A percentile compares a stretch with the other conserved stretches of the same genome.
These are phyloP conservation scores for Trichoderma gracile DNA, from an alignment of 2,329 filamentous ascomycete genomes.

Conservation along the genomic window DNA sequence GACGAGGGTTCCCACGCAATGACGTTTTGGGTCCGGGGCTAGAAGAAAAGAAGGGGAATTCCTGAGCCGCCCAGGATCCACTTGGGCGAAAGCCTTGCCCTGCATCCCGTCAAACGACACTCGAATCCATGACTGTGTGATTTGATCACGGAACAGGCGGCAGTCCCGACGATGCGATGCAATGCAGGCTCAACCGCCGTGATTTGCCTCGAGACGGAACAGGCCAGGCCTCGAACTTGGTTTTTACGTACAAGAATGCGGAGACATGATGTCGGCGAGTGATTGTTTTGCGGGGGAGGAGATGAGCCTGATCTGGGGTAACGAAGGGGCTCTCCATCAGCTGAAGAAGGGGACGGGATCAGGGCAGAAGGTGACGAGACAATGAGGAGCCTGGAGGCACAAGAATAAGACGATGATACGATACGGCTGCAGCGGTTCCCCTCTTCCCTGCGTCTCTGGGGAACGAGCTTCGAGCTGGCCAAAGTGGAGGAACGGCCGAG, in stretches of 20 bases:
- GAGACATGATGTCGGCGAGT: constrained; percentile 14
- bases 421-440: no score
- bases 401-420: no score
- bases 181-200: neutral
- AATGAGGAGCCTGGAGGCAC: neutral
- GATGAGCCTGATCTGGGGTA: constrained; percentile 14
- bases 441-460: neutral
- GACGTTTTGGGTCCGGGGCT: constrained; percentile 21
- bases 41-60: constrained; percentile 4
- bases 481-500: constrained; percentile 13
- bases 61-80: constrained; percentile 8
- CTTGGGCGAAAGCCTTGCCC: constrained; percentile 15
- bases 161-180: neutral
- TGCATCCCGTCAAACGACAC: neutral
- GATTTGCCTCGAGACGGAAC: constrained; percentile 2
- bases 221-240: constrained; percentile 6
- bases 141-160: constrained; percentile 15
- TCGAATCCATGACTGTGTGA: constrained; percentile 2
- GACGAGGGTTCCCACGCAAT: constrained; percentile 1
- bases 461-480: constrained; percentile 4
- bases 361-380: no score
- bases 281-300: constrained; percentile 22
- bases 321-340: neutral
- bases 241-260: constrained; percentile 26
- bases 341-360: neutral